Base-by-base conservation (phyloP, 1,284 basidiomycete species). In the Kwoniella shivajii region DNA sequence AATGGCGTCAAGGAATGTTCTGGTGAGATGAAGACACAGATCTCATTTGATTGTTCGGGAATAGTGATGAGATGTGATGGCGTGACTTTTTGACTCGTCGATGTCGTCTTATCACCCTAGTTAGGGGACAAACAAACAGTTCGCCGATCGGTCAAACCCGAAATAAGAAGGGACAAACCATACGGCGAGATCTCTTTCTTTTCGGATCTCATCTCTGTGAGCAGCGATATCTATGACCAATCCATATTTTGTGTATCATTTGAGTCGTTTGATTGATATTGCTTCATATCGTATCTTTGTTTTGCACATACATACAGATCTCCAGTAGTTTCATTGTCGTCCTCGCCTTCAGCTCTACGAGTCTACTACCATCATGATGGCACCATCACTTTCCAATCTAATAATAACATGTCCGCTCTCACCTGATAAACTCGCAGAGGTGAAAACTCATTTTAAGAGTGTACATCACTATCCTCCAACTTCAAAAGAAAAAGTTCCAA, bases 391-490 rank as follows among this genome's bases (percentile, higher is more conserved):
- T 16, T 41, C 53, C 14, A 57, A 57, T n/a, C 49, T 66, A 18
- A 50, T 60, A 3, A 33, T 62, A n/a, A 61, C 60, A 9, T 50
- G 58, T 3, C 39, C 61, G 0, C 55, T 73, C 46, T 64, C 71
- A 3, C 47, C 50, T 3, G 38, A 44, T 0, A 50, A 65, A 31
- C 56, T 74, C 6, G 62, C 58, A 11, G 53, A 63, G 48, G 47
- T 77, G 29, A 59, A 64, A 45, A 50, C 54, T 14, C 44, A 57
- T 7, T 74, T 77, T 65, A 54, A 60, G 36, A 66, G 56, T 5
- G 67, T 76, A 7, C 61, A 72, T 56, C 71, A 75, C 52, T 61
- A 61, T 41, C 69, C 69, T 0, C 45, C 49, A 10, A 37, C 1
- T 6, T 57, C 51, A 30, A 43, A 41, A 3, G 16, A 56, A 14